These are phyloP conservation scores for Nicotiana rustica DNA, from an alignment of 305 asterid species.

Conservation along the genomic window DNA sequence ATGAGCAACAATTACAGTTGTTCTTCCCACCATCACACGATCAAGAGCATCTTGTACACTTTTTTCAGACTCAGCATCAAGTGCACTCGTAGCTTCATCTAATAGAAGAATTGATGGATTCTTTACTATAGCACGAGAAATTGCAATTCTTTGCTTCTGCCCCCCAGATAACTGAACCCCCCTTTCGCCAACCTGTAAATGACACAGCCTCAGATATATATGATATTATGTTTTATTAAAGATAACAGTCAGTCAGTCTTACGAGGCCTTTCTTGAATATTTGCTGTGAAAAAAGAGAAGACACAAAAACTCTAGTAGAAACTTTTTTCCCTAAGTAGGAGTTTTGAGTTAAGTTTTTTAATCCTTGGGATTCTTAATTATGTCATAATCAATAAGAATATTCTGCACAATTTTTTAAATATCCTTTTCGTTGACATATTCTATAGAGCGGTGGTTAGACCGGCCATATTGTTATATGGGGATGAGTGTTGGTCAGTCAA, in stretches of 20 bases:
- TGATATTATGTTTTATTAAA: constrained; percentile 13
- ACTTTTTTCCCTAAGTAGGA: not conserved
- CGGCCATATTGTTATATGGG: too few species aligned
- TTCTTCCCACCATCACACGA: constrained; percentile 95
- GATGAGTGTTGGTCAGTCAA: too few species aligned
- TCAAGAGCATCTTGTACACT: constrained; percentile 99
- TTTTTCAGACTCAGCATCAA: constrained; percentile 95
- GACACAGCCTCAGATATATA: constrained; percentile 3
- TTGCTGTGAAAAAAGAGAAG: not conserved
- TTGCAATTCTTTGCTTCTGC: constrained; percentile 94
- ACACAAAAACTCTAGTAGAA: not conserved
- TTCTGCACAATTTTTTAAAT: too few species aligned
- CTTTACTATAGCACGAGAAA: constrained; percentile 92
- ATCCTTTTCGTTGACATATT: too few species aligned
- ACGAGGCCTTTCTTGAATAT: constrained; percentile 7
- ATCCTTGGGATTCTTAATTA: not conserved
- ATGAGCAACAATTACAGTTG: constrained; percentile 91
- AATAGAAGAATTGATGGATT: constrained; percentile 85
- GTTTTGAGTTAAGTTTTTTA: constrained; percentile 9
- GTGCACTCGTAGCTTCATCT: constrained; percentile 99
- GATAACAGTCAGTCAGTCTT: not conserved
- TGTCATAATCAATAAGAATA: not conserved
- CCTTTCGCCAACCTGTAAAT: constrained; percentile 91
- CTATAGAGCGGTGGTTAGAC: too few species aligned
- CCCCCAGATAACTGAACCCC: constrained; percentile 98